These are phyloP conservation scores for Neurospora sp. DNA, from an alignment of 495 filamentous ascomycete genomes.

Conservation along the genomic window DNA sequence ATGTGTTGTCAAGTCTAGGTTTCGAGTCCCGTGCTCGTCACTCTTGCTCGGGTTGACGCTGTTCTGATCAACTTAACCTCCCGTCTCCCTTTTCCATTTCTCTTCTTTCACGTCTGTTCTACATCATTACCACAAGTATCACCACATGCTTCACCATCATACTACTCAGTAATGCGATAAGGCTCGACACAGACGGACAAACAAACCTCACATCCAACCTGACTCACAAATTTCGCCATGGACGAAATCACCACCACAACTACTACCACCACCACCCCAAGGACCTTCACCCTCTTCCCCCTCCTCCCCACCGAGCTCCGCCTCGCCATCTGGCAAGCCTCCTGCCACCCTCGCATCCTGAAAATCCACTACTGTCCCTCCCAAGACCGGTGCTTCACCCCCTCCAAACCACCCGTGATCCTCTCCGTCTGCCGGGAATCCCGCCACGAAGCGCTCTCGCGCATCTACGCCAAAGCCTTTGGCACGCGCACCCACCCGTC, in stretches of 20 bases:
- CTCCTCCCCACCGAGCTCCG: constrained; percentile 38
- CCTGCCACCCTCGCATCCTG: constrained; percentile 31
- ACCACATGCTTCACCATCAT: not conserved
- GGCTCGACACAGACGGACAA: not conserved
- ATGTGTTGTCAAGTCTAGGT: not conserved
- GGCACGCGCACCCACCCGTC: constrained; percentile 23
- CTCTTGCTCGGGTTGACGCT: not conserved
- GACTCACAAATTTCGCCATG: not conserved
- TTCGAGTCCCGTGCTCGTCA: not conserved
- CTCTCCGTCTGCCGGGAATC: constrained; percentile 35
- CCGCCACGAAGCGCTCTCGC: constrained; percentile 28
- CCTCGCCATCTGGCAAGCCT: constrained; percentile 37
- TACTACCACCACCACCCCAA: constrained; percentile 9
- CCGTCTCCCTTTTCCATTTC: not conserved
- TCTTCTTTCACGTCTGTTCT: not conserved
- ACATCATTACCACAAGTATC: not conserved
- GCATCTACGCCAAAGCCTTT: constrained; percentile 31
- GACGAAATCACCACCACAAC: not conserved
- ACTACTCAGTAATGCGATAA: not conserved
- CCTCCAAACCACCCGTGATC: constrained; percentile 29
- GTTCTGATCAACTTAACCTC: not conserved
- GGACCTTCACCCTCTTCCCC: constrained; percentile 30
- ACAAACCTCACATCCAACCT: not conserved
- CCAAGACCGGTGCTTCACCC: constrained; percentile 22
- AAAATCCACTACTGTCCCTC: constrained; percentile 26